A percentile compares a stretch with the other conserved stretches of the same genome.
Conservation (phyloP, 306 rosid genomes). For the Lathyrus tuberosus region DNA sequence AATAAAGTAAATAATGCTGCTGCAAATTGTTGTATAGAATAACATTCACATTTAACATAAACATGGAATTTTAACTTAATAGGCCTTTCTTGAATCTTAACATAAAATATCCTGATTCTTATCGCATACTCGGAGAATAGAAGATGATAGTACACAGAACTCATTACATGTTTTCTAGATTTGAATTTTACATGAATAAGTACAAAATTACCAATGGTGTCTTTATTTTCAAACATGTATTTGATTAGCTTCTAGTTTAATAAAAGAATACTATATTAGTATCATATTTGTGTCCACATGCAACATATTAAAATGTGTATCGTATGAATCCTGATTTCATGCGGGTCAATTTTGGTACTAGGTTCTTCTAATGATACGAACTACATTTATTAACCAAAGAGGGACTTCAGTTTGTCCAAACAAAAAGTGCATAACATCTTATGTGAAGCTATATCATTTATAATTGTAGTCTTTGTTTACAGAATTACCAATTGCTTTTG, state of each 20-base stretch:
- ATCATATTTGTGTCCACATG: neutral
- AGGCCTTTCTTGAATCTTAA: conserved; percentile 7
- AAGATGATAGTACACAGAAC: conserved; percentile 17
- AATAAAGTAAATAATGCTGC: conserved; percentile 26
- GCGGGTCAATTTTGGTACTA: conserved; percentile 16
- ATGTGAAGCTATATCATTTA: conserved; percentile 22
- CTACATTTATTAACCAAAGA: conserved; percentile 20
- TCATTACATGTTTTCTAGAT: conserved; percentile 8
- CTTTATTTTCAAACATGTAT: conserved; percentile 31
- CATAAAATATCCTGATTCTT: conserved; percentile 8
- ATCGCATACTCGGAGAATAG: conserved; percentile 8
- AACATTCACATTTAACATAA: conserved; percentile 20
- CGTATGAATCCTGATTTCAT: conserved; percentile 1
- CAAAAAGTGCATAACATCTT: neutral
- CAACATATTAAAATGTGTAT: conserved; percentile 17
- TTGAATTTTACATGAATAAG: conserved; percentile 26
- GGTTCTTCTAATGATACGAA: conserved; percentile 30
- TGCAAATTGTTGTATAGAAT: conserved; percentile 20
- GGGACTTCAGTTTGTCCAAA: neutral
- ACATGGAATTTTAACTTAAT: conserved; percentile 18
- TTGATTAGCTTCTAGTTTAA: conserved; percentile 21
- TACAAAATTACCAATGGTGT: conserved; percentile 9
- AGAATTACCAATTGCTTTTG: conserved; percentile 82
- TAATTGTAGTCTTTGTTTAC: neutral
- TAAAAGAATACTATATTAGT: conserved; percentile 14